These are phyloP conservation scores for Dioszegia hungarica DNA, from an alignment of 768 basidiomycete genomes.

Conservation along the genomic window DNA sequence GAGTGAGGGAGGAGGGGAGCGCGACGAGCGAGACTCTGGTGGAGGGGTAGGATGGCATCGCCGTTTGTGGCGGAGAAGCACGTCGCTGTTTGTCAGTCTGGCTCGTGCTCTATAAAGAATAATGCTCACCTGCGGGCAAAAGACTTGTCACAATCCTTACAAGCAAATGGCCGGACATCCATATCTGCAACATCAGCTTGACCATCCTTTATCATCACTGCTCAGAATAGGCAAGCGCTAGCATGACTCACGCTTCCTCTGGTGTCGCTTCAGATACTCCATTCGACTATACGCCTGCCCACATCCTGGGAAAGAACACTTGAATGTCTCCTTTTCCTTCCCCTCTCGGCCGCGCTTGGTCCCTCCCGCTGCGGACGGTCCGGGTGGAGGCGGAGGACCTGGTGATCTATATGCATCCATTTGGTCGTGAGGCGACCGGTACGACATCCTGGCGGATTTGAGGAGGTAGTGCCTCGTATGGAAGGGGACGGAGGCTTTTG, in stretches of 20 bases:
- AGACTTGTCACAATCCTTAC: slow-evolving; percentile 47
- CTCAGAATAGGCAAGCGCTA: neutral
- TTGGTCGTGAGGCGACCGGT: neutral
- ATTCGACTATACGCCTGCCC: slow-evolving; percentile 49
- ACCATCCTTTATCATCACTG: neutral
- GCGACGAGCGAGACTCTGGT: slow-evolving; percentile 25
- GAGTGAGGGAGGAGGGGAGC: slow-evolving; percentile 25
- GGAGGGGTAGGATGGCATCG: slow-evolving; percentile 47
- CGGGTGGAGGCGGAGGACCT: neutral
- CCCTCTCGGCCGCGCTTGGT: slow-evolving; percentile 24
- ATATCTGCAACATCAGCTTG: slow-evolving; percentile 35
- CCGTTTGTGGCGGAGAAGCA: slow-evolving; percentile 48
- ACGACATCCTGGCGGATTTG: neutral
- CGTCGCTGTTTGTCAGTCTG: slow-evolving; percentile 39
- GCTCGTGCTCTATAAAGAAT: neutral
- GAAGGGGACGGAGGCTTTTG: too few relatives aligned
- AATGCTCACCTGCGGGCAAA: slow-evolving; percentile 48
- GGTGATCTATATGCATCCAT: neutral
- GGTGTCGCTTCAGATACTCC: slow-evolving; percentile 50
- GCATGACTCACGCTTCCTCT: slow-evolving; percentile 46
- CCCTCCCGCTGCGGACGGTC: slow-evolving; percentile 11
- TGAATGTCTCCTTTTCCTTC: slow-evolving; percentile 43
- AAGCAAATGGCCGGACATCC: slow-evolving; percentile 49
- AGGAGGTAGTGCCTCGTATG: too few relatives aligned
- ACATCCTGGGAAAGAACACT: slow-evolving; percentile 40